Evolutionary conservation across 495 filamentous ascomycete species (phyloP).

Genomic region (Neurospora hispaniola): DNA sequence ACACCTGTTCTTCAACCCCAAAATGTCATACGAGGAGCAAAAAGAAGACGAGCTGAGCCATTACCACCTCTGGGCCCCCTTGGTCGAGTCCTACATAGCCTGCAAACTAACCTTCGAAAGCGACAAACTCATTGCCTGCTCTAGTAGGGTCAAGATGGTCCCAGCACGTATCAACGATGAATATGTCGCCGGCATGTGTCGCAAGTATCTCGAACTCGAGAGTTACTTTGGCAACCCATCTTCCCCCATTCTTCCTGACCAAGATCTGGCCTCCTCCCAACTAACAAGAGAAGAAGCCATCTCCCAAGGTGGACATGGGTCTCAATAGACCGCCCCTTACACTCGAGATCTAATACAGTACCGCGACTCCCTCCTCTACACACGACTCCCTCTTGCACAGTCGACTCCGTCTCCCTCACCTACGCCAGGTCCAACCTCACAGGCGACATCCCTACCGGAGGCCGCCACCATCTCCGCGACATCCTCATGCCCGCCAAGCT

Average conservation of each 20-base stretch:
- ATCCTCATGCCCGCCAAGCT: neutral
- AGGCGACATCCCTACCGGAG: neutral
- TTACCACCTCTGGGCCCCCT: neutral
- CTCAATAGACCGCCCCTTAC: neutral
- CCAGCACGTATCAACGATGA: neutral
- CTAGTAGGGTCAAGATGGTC: neutral
- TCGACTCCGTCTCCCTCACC: neutral
- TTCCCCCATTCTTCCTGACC: neutral
- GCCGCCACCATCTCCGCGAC: neutral
- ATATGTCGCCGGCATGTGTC: constrained; percentile 5
- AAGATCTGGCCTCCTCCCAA: neutral
- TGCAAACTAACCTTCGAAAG: neutral
- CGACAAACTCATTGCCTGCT: constrained; percentile 3
- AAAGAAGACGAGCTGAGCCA: neutral
- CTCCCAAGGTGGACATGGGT: neutral
- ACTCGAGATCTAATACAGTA: neutral
- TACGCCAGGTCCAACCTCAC: neutral
- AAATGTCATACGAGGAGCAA: neutral
- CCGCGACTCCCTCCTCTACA: neutral
- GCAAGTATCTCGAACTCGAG: constrained; percentile 1
- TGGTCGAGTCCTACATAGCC: neutral
- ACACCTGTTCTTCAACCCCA: neutral
- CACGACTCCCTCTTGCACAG: neutral
- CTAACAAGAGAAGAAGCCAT: neutral
- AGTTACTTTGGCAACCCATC: neutral